phyloP scores from a whole-genome alignment of 345 rosid genomes.

The Orychophragmus violaceus region DNA sequence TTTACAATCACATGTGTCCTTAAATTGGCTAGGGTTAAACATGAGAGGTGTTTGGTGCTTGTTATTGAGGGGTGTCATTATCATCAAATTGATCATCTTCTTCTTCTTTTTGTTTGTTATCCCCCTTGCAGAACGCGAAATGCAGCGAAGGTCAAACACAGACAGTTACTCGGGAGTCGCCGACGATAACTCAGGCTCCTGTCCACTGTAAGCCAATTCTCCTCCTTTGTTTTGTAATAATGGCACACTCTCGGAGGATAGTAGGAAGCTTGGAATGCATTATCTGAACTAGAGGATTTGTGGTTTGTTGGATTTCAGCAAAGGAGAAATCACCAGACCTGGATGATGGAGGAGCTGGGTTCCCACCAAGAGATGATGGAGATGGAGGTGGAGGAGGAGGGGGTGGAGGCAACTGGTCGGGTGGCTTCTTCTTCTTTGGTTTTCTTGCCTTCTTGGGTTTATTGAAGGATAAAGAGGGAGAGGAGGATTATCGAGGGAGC shows the following conservation, averaged over 20 bases:
- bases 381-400: slow-evolving; percentile 94
- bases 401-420: slow-evolving; percentile 80
- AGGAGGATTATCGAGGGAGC: slow-evolving; percentile 40
- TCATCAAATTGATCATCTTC: not conserved
- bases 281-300: not conserved
- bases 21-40: not conserved
- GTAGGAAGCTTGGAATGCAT: no score
- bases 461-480: slow-evolving; percentile 73
- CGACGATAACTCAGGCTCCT: slow-evolving; percentile 83
- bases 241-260: no score
- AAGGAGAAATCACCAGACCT: slow-evolving; percentile 64
- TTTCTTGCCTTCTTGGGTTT: slow-evolving; percentile 78
- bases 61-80: no score
- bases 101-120: not conserved
- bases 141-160: slow-evolving; percentile 80
- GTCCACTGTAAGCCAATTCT: slow-evolving; percentile 42
- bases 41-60: not conserved
- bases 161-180: slow-evolving; percentile 66
- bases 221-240: no score
- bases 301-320: slow-evolving; percentile 35
- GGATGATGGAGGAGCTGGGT: slow-evolving; percentile 74
- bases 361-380: slow-evolving; percentile 67
- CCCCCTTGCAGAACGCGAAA: slow-evolving; percentile 46
- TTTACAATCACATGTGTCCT: not conserved
- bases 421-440: slow-evolving; percentile 86